Percentiles rank a stretch among this genome's conserved stretches.
Conservation (phyloP, 495 filamentous ascomycete genomes). For the Neurospora sp. region DNA sequence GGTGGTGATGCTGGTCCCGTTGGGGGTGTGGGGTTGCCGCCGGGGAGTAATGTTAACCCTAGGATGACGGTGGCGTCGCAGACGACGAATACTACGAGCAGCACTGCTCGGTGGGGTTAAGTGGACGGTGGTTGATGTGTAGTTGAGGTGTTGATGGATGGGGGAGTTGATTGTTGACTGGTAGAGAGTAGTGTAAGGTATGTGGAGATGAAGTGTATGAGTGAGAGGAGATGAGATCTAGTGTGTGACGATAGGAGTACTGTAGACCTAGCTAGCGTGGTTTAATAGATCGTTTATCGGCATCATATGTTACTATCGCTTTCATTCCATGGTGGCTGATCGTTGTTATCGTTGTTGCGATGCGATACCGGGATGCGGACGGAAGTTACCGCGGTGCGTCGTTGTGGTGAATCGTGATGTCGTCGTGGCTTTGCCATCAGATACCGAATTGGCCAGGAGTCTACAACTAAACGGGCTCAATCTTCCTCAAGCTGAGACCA, state of each 20-base stretch:
- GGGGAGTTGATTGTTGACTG: not conserved
- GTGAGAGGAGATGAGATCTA: not conserved
- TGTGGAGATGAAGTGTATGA: not conserved
- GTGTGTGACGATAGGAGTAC: not conserved
- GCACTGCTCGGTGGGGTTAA: not conserved
- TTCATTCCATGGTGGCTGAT: not conserved
- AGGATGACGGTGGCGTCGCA: not conserved
- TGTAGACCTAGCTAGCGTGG: not conserved
- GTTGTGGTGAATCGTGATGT: not conserved
- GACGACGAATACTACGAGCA: not conserved
- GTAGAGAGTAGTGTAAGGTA: not conserved
- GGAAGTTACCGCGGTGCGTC: not conserved
- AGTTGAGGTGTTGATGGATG: not conserved
- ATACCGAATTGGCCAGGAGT: not conserved
- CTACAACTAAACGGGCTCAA: not conserved
- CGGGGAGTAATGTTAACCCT: not conserved
- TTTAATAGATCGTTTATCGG: not conserved
- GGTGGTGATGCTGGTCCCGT: not conserved
- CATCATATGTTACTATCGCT: not conserved
- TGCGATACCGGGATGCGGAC: not conserved
- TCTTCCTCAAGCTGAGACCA: not conserved
- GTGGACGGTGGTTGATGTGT: not conserved
- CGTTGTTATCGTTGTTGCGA: not conserved
- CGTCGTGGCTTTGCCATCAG: not conserved
- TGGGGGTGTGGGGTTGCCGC: not conserved